Evolutionary conservation across 2,329 filamentous ascomycete genomes (phyloP), one percentile per base, ranked within the genome.

Genomic region (Metarhizium humberi): DNA sequence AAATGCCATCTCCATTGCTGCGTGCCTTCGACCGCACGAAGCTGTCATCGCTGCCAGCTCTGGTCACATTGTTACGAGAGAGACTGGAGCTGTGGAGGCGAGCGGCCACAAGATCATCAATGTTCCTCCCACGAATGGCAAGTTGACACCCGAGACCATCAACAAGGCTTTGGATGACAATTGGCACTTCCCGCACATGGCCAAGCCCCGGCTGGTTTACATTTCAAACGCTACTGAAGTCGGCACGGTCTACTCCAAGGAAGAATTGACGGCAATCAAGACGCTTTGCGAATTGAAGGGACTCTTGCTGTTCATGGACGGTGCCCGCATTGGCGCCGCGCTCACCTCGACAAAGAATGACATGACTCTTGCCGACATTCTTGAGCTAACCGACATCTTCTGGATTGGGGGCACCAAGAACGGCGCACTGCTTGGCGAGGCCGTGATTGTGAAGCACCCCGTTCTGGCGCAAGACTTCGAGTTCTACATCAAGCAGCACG

Each of bases 401-500:
- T 79, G 77, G 77, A 78, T 79, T 42, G 77, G 77, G 3, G 77
- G 77, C 0, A 79, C 77, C 4, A 79, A 79, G 58, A 76, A 76
- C 58, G 77, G 77, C 1, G 75, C 76, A 0, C 60, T 79, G 3
- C 67, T 79, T 3, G 77, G 77, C 1, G 77, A 79, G 56, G 77
- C 76, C 2, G 73, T 79, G 6, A 70, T 79, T 0, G 73, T 79
- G 30, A 76, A 76, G 51, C 66, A 75, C 32, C 47, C 62, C 0
- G 51, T 54, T 1, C 63, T 79, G 0, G 73, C 75, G 0, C 66
- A 71, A 5, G 77, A 76, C 38, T 79, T 76, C 56, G 72, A 73
- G 50, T 78, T 78, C 57, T 75, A 77, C 56, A 66, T 79, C 60
- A 79, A 79, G 57, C 77, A 79, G 57, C 75, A 75, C 59, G 77